Evolutionary conservation across 345 rosid species (phyloP).

Genomic region (Linum tenue): DNA sequence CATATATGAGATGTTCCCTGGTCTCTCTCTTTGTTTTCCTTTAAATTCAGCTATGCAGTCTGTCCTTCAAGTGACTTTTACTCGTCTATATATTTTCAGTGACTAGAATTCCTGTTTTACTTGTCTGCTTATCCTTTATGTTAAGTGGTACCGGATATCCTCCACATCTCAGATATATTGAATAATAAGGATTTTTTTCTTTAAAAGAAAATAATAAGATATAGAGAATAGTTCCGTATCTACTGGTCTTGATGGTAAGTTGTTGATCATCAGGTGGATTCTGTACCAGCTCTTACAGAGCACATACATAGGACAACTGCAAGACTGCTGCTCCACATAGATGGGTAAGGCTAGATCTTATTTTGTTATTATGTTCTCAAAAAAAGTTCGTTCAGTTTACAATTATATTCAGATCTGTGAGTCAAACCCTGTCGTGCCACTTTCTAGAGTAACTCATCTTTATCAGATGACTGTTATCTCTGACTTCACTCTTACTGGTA

Average conservation of each 20-base stretch:
- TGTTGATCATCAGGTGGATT: slow-evolving; percentile 59
- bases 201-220: neutral
- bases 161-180: neutral
- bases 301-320: slow-evolving; percentile 87
- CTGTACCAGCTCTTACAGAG: slow-evolving; percentile 70
- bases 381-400: neutral
- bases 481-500: too few relatives aligned
- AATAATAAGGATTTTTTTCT: too few relatives aligned
- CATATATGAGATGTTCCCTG: too few relatives aligned
- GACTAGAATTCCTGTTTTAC: neutral
- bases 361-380: neutral
- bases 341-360: slow-evolving; percentile 54
- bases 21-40: neutral
- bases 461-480: too few relatives aligned
- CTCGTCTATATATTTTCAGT: neutral
- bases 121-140: neutral
- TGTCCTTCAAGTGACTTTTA: too few relatives aligned
- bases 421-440: too few relatives aligned
- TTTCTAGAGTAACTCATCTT: too few relatives aligned
- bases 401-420: too few relatives aligned
- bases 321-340: slow-evolving; percentile 73
- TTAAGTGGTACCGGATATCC: neutral
- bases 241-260: slow-evolving; percentile 3
- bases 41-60: neutral
- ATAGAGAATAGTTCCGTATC: neutral